Evolutionary conservation across 441 rosid genomes (phyloP).

Genomic region (Aquilaria agallochum): DNA sequence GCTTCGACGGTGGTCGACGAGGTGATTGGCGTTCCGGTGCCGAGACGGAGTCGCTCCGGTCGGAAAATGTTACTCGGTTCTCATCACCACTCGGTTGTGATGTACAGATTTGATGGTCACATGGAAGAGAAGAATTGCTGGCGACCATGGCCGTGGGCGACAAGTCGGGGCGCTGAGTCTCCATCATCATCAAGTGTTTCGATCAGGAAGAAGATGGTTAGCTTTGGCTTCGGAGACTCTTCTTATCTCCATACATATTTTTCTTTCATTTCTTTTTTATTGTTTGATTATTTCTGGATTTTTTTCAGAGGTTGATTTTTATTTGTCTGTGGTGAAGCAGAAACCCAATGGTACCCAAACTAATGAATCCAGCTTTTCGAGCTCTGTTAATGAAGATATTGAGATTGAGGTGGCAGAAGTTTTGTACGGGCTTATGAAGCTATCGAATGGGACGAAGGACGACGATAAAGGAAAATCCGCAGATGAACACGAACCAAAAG

Average conservation of each 20-base stretch:
- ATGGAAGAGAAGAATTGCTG: conserved; percentile 26
- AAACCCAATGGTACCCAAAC: conserved; percentile 39
- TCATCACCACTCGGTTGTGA: background rate
- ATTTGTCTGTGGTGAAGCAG: conserved; percentile 20
- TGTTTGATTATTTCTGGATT: background rate
- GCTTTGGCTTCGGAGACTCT: background rate
- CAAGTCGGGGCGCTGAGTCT: conserved; percentile 26
- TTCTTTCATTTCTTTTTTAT: background rate
- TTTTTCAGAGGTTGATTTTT: conserved; percentile 1
- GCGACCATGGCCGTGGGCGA: conserved; percentile 31
- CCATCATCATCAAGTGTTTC: conserved; percentile 33
- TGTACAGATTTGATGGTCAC: conserved; percentile 16
- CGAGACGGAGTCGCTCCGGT: conserved; percentile 54
- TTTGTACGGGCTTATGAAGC: conserved; percentile 50
- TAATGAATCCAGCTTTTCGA: conserved; percentile 33
- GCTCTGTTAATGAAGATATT: conserved; percentile 43
- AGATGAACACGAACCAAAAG: conserved; percentile 25
- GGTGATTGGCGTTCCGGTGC: conserved; percentile 37
- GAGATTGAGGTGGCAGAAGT: conserved; percentile 74
- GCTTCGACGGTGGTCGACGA: conserved; percentile 32
- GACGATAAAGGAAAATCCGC: conserved; percentile 17
- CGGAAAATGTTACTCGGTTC: conserved; percentile 1
- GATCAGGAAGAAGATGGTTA: conserved; percentile 34
- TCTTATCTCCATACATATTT: too few relatives aligned
- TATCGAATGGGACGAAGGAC: conserved; percentile 30